These are phyloP conservation scores for Ceratocystis destructans DNA, from an alignment of 2,329 filamentous ascomycete genomes.

Conservation along the genomic window DNA sequence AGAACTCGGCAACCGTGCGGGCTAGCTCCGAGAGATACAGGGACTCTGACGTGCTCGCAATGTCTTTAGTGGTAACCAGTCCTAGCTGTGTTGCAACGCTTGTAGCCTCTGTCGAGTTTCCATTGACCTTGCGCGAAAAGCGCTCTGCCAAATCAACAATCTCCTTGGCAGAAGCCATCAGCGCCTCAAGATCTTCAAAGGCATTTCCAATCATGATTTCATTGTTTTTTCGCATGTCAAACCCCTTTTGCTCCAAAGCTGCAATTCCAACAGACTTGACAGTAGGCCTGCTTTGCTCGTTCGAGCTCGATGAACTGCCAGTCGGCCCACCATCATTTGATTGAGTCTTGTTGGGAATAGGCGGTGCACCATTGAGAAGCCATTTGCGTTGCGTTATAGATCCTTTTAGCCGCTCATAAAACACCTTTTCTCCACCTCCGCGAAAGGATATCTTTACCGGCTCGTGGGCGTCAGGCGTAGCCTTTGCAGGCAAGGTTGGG, in stretches of 20 bases:
- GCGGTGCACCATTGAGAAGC: conserved; percentile 80
- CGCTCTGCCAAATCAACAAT: conserved; percentile 85
- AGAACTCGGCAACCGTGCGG: conserved; percentile 72
- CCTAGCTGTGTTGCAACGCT: conserved; percentile 53
- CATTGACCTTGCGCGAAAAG: conserved; percentile 56
- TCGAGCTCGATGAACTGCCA: conserved; percentile 23
- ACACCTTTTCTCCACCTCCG: conserved; percentile 74
- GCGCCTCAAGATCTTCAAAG: conserved; percentile 87
- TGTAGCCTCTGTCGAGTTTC: conserved; percentile 58
- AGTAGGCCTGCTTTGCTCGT: conserved; percentile 23
- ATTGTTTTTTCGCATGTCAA: conserved; percentile 81
- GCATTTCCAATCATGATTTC: conserved; percentile 83
- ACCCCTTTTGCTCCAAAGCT: conserved; percentile 71
- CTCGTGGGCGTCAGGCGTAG: conserved; percentile 45
- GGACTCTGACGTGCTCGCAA: conserved; percentile 66
- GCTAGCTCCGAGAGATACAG: conserved; percentile 82
- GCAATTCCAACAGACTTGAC: conserved; percentile 71
- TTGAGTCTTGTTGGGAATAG: conserved; percentile 49
- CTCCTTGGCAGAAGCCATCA: conserved; percentile 96
- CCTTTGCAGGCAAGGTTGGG: conserved; percentile 40
- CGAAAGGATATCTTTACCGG: conserved; percentile 87
- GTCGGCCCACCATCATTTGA: conserved; percentile 24
- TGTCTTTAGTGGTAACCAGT: conserved; percentile 87
- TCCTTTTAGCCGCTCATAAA: conserved; percentile 75
- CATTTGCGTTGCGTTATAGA: conserved; percentile 89